Conservation (phyloP, 768 basidiomycete species). For the Coprinellus aureogranulatus region DNA sequence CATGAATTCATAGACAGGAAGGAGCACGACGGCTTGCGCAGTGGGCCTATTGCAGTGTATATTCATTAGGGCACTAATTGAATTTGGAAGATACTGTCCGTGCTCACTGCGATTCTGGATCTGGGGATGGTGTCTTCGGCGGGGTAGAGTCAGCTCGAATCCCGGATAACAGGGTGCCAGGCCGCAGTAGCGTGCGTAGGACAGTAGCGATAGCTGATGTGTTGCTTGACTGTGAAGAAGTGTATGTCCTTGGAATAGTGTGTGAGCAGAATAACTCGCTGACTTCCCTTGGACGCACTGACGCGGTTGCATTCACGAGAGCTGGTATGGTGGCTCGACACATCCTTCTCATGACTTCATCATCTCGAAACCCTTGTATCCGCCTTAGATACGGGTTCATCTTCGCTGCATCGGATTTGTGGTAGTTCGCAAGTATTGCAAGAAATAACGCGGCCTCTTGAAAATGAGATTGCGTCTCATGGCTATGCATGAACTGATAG, state of each 20-base stretch:
- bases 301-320: slow-evolving; percentile 52
- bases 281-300: slow-evolving; percentile 12
- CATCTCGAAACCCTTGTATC: slow-evolving; percentile 47
- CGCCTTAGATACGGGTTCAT: slow-evolving; percentile 63
- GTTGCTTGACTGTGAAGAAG: not conserved
- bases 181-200: not conserved
- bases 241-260: not conserved
- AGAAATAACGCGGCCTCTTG: slow-evolving; percentile 62
- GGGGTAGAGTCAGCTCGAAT: not conserved
- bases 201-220: not conserved
- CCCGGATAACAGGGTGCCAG: not conserved
- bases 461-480: slow-evolving; percentile 52
- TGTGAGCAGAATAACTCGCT: not conserved
- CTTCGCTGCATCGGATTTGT: slow-evolving; percentile 68
- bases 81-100: too few species aligned
- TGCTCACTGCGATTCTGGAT: slow-evolving; percentile 1
- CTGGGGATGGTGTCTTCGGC: not conserved
- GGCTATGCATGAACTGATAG: slow-evolving; percentile 55
- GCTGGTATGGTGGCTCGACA: slow-evolving; percentile 57
- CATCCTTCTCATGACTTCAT: slow-evolving; percentile 53
- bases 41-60: too few species aligned
- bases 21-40: slow-evolving; percentile 55
- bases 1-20: slow-evolving; percentile 63
- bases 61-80: too few species aligned
- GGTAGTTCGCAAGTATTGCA: slow-evolving; percentile 66